Conservation (phyloP, 768 basidiomycete species). For the Suillus paluster region DNA sequence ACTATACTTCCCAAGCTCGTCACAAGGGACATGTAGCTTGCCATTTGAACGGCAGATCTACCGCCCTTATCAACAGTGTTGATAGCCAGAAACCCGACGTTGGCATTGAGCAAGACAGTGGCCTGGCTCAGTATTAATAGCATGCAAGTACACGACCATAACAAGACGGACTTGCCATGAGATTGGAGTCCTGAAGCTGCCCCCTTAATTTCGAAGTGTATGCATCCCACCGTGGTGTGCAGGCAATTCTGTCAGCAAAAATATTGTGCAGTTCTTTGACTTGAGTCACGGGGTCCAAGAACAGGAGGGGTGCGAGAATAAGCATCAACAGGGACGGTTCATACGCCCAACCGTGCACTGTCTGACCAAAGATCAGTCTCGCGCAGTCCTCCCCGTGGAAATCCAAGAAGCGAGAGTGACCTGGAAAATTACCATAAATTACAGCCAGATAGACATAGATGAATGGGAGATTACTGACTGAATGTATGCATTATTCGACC, state of each 20-base stretch:
- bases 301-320: slow-evolving; percentile 46
- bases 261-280: slow-evolving; percentile 49
- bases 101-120: slow-evolving; percentile 60
- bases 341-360: slow-evolving; percentile 31
- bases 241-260: slow-evolving; percentile 52
- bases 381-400: slow-evolving; percentile 49
- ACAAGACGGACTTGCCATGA: slow-evolving; percentile 45
- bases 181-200: slow-evolving; percentile 56
- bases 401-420: slow-evolving; percentile 40
- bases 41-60: slow-evolving; percentile 37
- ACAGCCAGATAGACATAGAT: background rate
- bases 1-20: slow-evolving; percentile 47
- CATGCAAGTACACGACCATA: background rate
- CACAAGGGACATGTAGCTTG: slow-evolving; percentile 49
- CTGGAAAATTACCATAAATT: slow-evolving; percentile 26
- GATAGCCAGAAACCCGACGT: slow-evolving; percentile 63
- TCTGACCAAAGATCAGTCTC: slow-evolving; percentile 42
- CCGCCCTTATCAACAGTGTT: slow-evolving; percentile 39
- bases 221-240: slow-evolving; percentile 45
- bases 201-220: slow-evolving; percentile 48
- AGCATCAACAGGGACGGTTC: slow-evolving; percentile 42
- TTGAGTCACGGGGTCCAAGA: slow-evolving; percentile 54
- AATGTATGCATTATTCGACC: slow-evolving; percentile 36
- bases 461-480: slow-evolving; percentile 27
- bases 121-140: slow-evolving; percentile 40